phyloP scores from a whole-genome alignment of 495 filamentous ascomycete genomes.

The Cudoniella acicularis region DNA sequence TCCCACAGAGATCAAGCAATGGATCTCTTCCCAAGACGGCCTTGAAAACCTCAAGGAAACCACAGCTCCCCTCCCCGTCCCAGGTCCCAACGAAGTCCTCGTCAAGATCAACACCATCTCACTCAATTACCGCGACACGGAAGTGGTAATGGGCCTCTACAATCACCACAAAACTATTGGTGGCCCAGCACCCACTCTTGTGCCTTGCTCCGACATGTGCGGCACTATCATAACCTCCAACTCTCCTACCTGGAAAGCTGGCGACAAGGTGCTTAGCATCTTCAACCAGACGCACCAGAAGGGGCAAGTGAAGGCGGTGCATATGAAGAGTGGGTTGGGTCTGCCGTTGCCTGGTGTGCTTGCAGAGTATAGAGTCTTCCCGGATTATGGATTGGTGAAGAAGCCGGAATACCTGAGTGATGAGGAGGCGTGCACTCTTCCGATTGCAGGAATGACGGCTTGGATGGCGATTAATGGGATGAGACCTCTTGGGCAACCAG shows the following conservation, averaged over 20 bases:
- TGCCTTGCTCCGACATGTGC: constrained; percentile 44
- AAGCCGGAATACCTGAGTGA: constrained; percentile 36
- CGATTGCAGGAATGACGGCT: constrained; percentile 41
- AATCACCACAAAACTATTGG: constrained; percentile 45
- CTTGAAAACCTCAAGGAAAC: constrained; percentile 42
- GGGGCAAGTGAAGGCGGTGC: constrained; percentile 31
- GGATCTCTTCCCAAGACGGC: constrained; percentile 46
- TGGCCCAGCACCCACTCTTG: constrained; percentile 27
- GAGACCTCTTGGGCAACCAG: constrained; percentile 35
- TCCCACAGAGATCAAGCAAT: constrained; percentile 35
- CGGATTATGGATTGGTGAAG: constrained; percentile 32
- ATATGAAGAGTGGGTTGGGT: constrained; percentile 36
- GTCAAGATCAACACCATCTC: constrained; percentile 52
- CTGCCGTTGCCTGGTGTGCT: constrained; percentile 37
- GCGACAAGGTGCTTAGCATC: constrained; percentile 40
- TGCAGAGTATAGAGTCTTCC: constrained; percentile 40
- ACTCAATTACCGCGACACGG: constrained; percentile 58
- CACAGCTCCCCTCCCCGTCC: constrained; percentile 38
- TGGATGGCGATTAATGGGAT: constrained; percentile 44
- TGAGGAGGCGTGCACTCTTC: constrained; percentile 40
- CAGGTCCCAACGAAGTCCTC: constrained; percentile 48
- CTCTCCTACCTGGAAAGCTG: constrained; percentile 24
- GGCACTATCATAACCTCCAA: constrained; percentile 30
- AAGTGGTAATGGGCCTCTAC: constrained; percentile 54
- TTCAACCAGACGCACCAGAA: constrained; percentile 40